Evolutionary conservation across 148 eudicot species (phyloP), one percentile per base, ranked within the genome.

Genomic region (Chenopodium quinoa): DNA sequence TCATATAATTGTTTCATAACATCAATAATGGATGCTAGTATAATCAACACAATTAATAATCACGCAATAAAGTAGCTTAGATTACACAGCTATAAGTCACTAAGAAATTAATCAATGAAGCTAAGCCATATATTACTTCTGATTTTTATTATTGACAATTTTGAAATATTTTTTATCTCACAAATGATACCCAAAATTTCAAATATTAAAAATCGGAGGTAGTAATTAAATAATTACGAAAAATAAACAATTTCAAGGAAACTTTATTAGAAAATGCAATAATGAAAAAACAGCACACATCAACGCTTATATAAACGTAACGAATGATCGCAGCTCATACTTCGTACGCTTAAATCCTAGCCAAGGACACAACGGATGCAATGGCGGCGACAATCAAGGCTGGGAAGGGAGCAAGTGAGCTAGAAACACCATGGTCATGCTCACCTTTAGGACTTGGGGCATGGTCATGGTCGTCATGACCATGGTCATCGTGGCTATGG

Each of bases 341-440:
- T 19, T 1, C 65, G n/a, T 62, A 27, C 29, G 16, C 66, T 78
- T 60, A 78, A 66, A 67, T 66, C 80, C 64, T 78, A 17, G 64
- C 73, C 46, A 78, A n/a, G 9, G 80, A 29, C 9, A 78, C 67
- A 27, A 78, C 19, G 73, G 27, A 66, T 17, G 73, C 62, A 20
- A 78, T 22, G 63, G 50, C 27, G 7, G 62, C 73, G 10, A 80
- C 71, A 19, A 80, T 64, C 47, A 80, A 20, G 6, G 63, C 71
- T 0, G 78, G 78, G 22, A 66, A 63, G 44, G 77, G 47, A 47
- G 78, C 78, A 47, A 73, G 47, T 9, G 48, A 64, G 27, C 27
- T 46, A 11, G 78, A 62, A 29, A 20, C 76, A 73, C 58, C 60
- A 25, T 73, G 76, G 9, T 47, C 76, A 48, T 73, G 76, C 12